phyloP scores from a whole-genome alignment of 257 asterid species.

The Scutellaria baicalensis region DNA sequence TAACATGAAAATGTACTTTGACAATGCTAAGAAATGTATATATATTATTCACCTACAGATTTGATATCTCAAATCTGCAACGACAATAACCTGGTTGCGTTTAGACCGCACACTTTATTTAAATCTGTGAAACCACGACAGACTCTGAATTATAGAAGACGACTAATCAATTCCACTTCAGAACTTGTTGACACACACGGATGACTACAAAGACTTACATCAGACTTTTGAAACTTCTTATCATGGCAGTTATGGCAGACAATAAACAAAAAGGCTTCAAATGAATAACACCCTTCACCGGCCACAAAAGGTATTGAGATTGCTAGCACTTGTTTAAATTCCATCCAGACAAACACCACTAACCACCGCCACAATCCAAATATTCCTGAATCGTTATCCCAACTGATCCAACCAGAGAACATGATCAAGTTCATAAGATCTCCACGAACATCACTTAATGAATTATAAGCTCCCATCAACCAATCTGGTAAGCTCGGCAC shows the following conservation, averaged over 20 bases:
- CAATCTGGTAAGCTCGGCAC: constrained; percentile 68
- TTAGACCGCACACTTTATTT: constrained; percentile 20
- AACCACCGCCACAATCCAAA: constrained; percentile 28
- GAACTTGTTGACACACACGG: constrained; percentile 1
- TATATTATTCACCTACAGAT: background rate
- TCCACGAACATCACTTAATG: constrained; percentile 44
- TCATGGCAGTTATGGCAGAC: constrained; percentile 30
- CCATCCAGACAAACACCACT: constrained; percentile 30
- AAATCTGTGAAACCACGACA: background rate
- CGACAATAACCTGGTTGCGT: constrained; percentile 9
- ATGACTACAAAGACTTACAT: constrained; percentile 11
- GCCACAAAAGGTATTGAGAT: constrained; percentile 25
- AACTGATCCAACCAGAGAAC: constrained; percentile 44
- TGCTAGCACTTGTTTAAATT: constrained; percentile 25
- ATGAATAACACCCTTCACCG: constrained; percentile 23
- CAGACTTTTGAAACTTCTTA: constrained; percentile 27
- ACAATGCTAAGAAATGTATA: no score
- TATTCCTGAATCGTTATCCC: constrained; percentile 19
- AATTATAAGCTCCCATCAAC: constrained; percentile 49
- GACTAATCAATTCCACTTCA: background rate
- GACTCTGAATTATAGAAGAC: background rate
- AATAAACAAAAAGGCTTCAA: constrained; percentile 21
- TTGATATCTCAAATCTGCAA: background rate
- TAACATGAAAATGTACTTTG: no score
- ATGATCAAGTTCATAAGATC: constrained; percentile 34